A percentile compares a stretch with the other conserved stretches of the same genome.
Conservation (phyloP, 495 filamentous ascomycete genomes). For the Articulospora tetracladia region DNA sequence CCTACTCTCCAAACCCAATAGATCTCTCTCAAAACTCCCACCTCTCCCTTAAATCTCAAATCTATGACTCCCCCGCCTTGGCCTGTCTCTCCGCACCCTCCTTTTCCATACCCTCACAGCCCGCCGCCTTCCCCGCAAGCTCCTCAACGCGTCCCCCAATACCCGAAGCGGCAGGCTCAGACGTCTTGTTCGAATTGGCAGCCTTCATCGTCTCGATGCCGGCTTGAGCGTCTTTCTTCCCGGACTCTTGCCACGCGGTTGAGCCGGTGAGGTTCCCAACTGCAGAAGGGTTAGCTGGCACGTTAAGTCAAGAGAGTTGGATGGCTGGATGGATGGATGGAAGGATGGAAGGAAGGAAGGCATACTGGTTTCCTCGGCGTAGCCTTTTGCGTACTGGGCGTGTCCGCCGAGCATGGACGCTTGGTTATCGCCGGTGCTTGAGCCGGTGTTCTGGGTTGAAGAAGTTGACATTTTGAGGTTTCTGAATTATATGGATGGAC, state of each 20-base stretch:
- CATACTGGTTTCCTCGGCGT: constrained; percentile 13
- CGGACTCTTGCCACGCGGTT: constrained; percentile 19
- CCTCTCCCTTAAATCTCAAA: too few species aligned
- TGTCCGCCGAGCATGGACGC: constrained; percentile 14
- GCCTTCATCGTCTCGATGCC: constrained; percentile 21
- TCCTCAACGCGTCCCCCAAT: constrained; percentile 19
- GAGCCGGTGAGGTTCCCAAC: constrained; percentile 19
- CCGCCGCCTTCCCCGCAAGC: constrained; percentile 17
- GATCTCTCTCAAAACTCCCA: neutral
- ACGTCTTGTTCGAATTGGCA: constrained; percentile 8
- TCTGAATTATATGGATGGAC: too few species aligned
- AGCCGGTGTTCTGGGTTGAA: neutral
- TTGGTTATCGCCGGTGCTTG: constrained; percentile 4
- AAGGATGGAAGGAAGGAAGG: neutral
- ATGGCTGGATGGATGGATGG: neutral
- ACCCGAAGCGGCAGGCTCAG: constrained; percentile 8
- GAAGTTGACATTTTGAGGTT: neutral
- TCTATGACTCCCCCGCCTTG: constrained; percentile 4
- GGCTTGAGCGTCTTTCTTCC: constrained; percentile 18
- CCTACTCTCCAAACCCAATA: neutral
- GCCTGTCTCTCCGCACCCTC: constrained; percentile 24
- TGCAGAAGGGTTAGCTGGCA: neutral
- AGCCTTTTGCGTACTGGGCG: constrained; percentile 19
- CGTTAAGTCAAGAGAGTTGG: too few species aligned
- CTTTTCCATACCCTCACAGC: constrained; percentile 23